Evolutionary conservation across 495 filamentous ascomycete genomes (phyloP), one percentile per base, ranked within the genome.

Genomic region (Daldinia concentrica): DNA sequence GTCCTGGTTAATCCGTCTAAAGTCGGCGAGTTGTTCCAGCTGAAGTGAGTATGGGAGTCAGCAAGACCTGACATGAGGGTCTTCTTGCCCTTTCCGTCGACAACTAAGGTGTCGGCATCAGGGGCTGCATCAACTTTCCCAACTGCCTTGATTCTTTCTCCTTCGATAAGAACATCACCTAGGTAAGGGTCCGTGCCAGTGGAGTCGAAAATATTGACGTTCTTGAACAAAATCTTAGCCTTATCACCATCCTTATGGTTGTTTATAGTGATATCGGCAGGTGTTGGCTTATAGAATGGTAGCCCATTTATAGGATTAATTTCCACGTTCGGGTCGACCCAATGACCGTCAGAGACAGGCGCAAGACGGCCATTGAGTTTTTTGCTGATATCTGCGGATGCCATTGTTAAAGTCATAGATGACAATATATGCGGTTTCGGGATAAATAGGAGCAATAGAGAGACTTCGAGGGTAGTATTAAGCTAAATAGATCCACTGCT

Each of bases 1-100:
- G 54, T 64, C 29, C 61, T 39, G 22, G 50, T 43, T 5, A 64
- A 27, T 24, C 61, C 61, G 9, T 64, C 61, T 22, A 64, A 19
- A 19, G 61, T 64, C 8, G 61, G 61, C 4, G 61, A 64, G 15
- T 64, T 64, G 15, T 64, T 64, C 61, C 61, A 64, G 30, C 61
- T 64, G 4, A 64, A 36, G 36, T 64, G 61, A 0, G 61, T 56
- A 27, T 64, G 61, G 1, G 61, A 34, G 36, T 64, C 61, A 2
- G 56, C 36, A 1, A 64, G 61, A 12, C 61, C 61, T 4, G 61
- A 64, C 50, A 64, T 64, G 22, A 64, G 61, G 14, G 61, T 64
- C 30, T 64, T 64, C 32, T 24, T 48, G 9, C 43, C 43, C 19
- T 48, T 24, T 11, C 43, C 43, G 9, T 48, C 43, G 43, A 48